phyloP scores from a whole-genome alignment of 768 basidiomycete species.

The Kockovaella imperatae region DNA sequence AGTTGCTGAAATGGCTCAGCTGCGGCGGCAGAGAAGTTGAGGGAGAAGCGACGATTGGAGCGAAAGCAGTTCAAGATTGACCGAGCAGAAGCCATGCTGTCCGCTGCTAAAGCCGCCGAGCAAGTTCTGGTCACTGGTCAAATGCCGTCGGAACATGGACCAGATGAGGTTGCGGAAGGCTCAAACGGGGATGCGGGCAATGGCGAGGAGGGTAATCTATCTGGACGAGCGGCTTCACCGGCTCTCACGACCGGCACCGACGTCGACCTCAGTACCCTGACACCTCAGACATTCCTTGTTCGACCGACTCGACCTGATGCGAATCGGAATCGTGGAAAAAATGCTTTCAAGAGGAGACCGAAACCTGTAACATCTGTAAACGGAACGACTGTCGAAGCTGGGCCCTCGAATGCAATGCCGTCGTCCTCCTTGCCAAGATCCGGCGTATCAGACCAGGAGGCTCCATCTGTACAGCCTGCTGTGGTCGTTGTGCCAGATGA shows the following conservation, averaged over 20 bases:
- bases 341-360: slow-evolving; percentile 25
- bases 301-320: slow-evolving; percentile 39
- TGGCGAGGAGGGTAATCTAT: neutral
- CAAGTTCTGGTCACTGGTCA: slow-evolving; percentile 30
- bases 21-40: slow-evolving; percentile 82
- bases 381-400: neutral
- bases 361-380: slow-evolving; percentile 5
- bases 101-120: slow-evolving; percentile 53
- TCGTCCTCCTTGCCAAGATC: neutral
- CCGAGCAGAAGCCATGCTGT: slow-evolving; percentile 64
- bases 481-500: slow-evolving; percentile 46
- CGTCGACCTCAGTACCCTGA: slow-evolving; percentile 30
- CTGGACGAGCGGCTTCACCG: neutral
- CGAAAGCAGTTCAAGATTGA: slow-evolving; percentile 89
- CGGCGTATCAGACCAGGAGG: neutral
- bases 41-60: slow-evolving; percentile 75
- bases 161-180: neutral
- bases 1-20: slow-evolving; percentile 46
- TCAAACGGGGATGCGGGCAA: slow-evolving; percentile 1
- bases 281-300: slow-evolving; percentile 41
- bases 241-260: slow-evolving; percentile 1
- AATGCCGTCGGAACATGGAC: slow-evolving; percentile 1
- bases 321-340: slow-evolving; percentile 33
- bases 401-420: neutral
- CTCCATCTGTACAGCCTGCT: neutral